These are phyloP conservation scores for Starmerella vaccinii DNA, from an alignment of 805 yeast species.

Conservation along the genomic window DNA sequence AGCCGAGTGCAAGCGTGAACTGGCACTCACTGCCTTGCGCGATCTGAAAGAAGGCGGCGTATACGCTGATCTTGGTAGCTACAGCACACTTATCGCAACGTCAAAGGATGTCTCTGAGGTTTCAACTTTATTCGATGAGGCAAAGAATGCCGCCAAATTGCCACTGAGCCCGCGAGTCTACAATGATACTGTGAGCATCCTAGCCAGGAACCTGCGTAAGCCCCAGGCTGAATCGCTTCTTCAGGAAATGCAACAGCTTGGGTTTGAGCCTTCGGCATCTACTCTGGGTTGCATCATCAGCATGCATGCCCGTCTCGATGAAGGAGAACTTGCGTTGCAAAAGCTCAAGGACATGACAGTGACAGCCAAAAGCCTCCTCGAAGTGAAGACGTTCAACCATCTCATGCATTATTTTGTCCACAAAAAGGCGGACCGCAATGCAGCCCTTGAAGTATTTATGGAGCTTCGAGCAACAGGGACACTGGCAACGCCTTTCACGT, in stretches of 20 bases:
- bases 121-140: slow-evolving; percentile 14
- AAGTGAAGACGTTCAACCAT: slow-evolving; percentile 30
- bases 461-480: slow-evolving; percentile 27
- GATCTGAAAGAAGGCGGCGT: slow-evolving; percentile 7
- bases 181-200: slow-evolving; percentile 10
- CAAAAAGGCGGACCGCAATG: slow-evolving; percentile 27
- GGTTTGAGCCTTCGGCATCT: neutral
- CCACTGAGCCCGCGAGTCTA: slow-evolving; percentile 8
- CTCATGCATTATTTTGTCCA: slow-evolving; percentile 34
- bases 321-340: slow-evolving; percentile 11
- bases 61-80: slow-evolving; percentile 11
- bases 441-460: slow-evolving; percentile 29
- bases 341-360: slow-evolving; percentile 8
- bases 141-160: slow-evolving; percentile 6
- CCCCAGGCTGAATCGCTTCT: neutral
- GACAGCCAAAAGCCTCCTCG: slow-evolving; percentile 8
- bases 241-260: slow-evolving; percentile 4
- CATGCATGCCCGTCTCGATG: slow-evolving; percentile 10
- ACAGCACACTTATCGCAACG: slow-evolving; percentile 8
- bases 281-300: slow-evolving; percentile 14
- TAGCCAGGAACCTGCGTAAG: slow-evolving; percentile 8
- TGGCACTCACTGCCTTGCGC: slow-evolving; percentile 4
- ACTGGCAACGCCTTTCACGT: slow-evolving; percentile 33
- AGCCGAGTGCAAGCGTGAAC: slow-evolving; percentile 1
- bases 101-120: neutral